Conservation (phyloP, 2,329 filamentous ascomycete genomes). For the Myriosclerotinia scirpicola region DNA sequence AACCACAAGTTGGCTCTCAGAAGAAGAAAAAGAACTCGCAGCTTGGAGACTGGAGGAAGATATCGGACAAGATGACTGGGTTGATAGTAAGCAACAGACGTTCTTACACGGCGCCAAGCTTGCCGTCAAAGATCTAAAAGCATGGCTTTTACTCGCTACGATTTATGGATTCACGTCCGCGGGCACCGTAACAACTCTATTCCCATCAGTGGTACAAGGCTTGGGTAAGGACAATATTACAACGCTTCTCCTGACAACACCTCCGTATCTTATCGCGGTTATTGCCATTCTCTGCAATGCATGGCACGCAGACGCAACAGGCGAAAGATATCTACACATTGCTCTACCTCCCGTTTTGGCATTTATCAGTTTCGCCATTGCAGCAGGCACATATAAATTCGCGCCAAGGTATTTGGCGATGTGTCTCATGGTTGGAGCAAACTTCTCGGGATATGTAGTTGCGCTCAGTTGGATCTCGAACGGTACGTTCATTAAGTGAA, state of each 20-base stretch:
- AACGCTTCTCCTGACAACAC: constrained; percentile 25
- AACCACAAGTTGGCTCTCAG: constrained; percentile 52
- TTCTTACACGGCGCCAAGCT: constrained; percentile 21
- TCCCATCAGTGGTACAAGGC: constrained; percentile 28
- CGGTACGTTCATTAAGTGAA: constrained; percentile 16
- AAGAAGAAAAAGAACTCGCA: constrained; percentile 48
- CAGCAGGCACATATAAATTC: constrained; percentile 25
- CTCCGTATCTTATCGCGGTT: constrained; percentile 32
- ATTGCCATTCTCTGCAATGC: constrained; percentile 26
- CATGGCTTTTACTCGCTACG: constrained; percentile 20
- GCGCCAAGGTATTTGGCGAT: constrained; percentile 31
- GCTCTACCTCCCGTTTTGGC: constrained; percentile 27
- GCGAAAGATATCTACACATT: constrained; percentile 29
- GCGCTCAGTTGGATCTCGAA: constrained; percentile 71
- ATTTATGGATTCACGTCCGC: constrained; percentile 25
- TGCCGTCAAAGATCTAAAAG: constrained; percentile 18
- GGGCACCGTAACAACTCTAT: constrained; percentile 37
- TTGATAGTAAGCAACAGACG: constrained; percentile 20
- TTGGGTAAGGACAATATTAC: constrained; percentile 3
- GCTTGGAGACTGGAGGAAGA: constrained; percentile 25
- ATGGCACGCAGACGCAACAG: constrained; percentile 25
- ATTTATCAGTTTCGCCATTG: constrained; percentile 30
- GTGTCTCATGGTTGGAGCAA: constrained; percentile 20
- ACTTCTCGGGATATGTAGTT: constrained; percentile 44
- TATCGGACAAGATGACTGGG: constrained; percentile 23